Conservation (phyloP, 257 asterid genomes). For the Fraxinus cuspidata region DNA sequence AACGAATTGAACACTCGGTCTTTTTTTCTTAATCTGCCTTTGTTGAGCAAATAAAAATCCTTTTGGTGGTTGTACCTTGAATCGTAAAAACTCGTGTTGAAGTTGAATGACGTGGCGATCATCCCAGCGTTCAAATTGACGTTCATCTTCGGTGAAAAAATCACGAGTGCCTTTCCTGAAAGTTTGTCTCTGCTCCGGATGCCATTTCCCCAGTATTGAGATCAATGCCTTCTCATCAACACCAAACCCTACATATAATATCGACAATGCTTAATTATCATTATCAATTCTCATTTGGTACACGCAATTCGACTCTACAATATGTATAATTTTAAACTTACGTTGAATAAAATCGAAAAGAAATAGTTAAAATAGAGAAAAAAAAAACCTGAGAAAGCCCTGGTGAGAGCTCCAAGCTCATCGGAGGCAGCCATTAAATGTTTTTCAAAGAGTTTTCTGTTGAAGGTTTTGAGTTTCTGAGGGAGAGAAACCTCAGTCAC, state of each 20-base stretch:
- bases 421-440: slow-evolving; percentile 55
- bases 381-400: slow-evolving; percentile 66
- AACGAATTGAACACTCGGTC: not conserved
- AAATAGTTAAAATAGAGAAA: not conserved
- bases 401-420: slow-evolving; percentile 57
- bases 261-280: not conserved
- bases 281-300: not conserved
- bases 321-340: not conserved
- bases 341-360: not conserved
- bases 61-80: slow-evolving; percentile 53
- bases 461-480: slow-evolving; percentile 7
- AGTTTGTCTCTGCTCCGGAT: slow-evolving; percentile 56
- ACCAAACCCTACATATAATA: slow-evolving; percentile 53
- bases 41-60: too few species aligned
- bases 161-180: slow-evolving; percentile 61
- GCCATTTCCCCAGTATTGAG: slow-evolving; percentile 61
- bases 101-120: slow-evolving; percentile 66
- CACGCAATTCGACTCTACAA: not conserved
- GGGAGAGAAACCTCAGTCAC: not conserved
- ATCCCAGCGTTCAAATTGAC: slow-evolving; percentile 74
- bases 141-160: slow-evolving; percentile 72
- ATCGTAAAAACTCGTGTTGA: slow-evolving; percentile 73
- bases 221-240: slow-evolving; percentile 77
- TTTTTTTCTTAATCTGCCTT: not conserved
- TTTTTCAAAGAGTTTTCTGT: not conserved